Evolutionary conservation across 1,284 basidiomycete species (phyloP).

Genomic region (Rhodotorula glutinis): DNA sequence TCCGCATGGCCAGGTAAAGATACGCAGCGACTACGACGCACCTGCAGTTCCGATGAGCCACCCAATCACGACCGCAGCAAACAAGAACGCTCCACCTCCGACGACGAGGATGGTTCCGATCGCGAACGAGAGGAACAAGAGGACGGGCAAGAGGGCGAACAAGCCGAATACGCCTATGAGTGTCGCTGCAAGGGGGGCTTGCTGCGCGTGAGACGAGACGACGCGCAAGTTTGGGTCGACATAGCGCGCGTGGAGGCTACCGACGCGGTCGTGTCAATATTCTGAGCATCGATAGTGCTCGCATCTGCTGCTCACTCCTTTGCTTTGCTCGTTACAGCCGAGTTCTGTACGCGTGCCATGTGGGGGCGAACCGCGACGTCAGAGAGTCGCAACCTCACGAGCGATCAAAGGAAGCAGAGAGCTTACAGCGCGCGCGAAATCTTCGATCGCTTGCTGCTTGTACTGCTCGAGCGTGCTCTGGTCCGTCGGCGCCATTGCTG

Average conservation of each 20-base stretch:
- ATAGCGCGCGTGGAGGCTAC: constrained; percentile 15
- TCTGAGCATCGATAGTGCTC: accelerated
- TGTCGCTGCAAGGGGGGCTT: constrained; percentile 9
- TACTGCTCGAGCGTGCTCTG: constrained; percentile 10
- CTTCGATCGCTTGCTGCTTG: constrained; percentile 19
- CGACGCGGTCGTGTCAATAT: neutral
- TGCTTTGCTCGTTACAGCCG: constrained; percentile 1
- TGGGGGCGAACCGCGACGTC: neutral
- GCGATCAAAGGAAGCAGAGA: no score
- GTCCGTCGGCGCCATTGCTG: constrained; percentile 12
- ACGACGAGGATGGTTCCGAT: constrained; percentile 15
- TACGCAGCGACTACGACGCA: neutral
- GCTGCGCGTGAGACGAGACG: neutral
- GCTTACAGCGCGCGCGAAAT: constrained; percentile 13
- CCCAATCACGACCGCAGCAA: constrained; percentile 6
- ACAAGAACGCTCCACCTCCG: constrained; percentile 20
- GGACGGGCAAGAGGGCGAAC: constrained; percentile 24
- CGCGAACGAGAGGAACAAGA: constrained; percentile 17
- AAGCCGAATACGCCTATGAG: constrained; percentile 16
- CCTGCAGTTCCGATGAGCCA: constrained; percentile 27
- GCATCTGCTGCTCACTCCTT: constrained; percentile 6
- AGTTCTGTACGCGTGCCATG: neutral
- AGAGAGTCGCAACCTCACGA: neutral
- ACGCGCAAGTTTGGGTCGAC: constrained; percentile 14
- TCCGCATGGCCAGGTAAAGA: no score